A percentile compares a stretch with the other conserved stretches of the same genome.
Evolutionary conservation across 305 asterid genomes (phyloP).

Genomic region (Solanum hybrid): DNA sequence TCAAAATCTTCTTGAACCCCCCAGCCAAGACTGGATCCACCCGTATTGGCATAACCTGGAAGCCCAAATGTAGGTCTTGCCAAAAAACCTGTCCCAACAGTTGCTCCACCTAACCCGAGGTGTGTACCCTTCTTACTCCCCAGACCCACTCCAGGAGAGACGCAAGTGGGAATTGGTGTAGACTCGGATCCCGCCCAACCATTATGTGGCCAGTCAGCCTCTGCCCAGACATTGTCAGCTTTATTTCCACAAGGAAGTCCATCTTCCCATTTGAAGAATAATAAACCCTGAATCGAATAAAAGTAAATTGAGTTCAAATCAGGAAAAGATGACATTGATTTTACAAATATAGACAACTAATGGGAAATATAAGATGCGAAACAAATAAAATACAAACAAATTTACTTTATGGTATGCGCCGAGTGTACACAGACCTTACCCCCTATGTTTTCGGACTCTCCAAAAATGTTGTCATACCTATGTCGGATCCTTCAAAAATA

Average conservation of each 20-base stretch:
- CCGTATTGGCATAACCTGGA: conserved; percentile 56
- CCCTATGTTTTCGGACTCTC: background rate
- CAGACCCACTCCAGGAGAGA: conserved; percentile 80
- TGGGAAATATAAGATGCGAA: background rate
- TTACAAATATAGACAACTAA: background rate
- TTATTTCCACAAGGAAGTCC: conserved; percentile 38
- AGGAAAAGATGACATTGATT: background rate
- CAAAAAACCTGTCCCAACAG: conserved; percentile 49
- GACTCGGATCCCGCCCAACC: conserved; percentile 89
- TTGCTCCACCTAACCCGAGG: conserved; percentile 85
- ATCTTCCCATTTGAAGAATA: conserved; percentile 86
- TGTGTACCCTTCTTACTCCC: conserved; percentile 62
- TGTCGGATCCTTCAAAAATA: background rate
- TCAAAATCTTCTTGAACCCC: conserved; percentile 82
- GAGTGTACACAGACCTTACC: background rate
- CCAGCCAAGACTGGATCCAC: conserved; percentile 77
- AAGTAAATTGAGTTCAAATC: background rate
- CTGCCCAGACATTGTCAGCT: conserved; percentile 78
- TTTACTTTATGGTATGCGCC: background rate
- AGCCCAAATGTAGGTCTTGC: conserved; percentile 52
- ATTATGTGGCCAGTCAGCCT: conserved; percentile 92
- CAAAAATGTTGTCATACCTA: background rate
- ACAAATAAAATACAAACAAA: conserved; percentile 1
- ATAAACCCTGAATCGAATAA: conserved; percentile 62
- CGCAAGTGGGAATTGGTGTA: conserved; percentile 62